Base-by-base conservation (phyloP, 768 basidiomycete species). In the Mycena polygramma region DNA sequence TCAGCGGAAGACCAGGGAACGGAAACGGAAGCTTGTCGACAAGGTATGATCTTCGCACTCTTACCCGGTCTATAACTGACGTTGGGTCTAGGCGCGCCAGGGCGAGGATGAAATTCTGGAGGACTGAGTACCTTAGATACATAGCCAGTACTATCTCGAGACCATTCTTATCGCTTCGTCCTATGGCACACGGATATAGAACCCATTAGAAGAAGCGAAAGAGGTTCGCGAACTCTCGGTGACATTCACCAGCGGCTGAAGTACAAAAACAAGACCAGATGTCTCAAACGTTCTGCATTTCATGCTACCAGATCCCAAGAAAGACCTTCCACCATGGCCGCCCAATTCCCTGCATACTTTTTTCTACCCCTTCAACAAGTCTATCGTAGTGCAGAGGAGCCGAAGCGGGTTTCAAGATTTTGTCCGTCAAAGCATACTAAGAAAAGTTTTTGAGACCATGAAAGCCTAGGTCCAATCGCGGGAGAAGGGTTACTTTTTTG, bases 291-390 rank as follows among this genome's bases (percentile, higher is more conserved):
- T 15, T 30, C 10, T 48, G 48, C 37, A n/a, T 49, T 37, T 51
- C 9, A 11, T 8, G 66, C 81, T 85, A 91, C 92, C 93, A 94
- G 68, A 94, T 84, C 46, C 88, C 88, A 73, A 95, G 91, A 79
- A 95, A 92, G 51, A 92, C 81, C 78, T 95, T 94, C 94, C 94
- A 95, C 91, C 91, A 90, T 3, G 94, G 92, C 63, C 94, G 83
- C 41, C 87, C 87, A 52, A 94, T 91, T n/a, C 94, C 94, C 75
- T 90, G 83, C 14, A 89, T 87, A 74, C 91, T 92, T 80, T 91
- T 92, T 68, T 93, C 89, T 70, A 91, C 89, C 7, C 89, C 94
- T 74, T 93, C 92, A 1, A 89, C 84, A 11, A 95, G 86, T 30
- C 91, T 88, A 52, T 89, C 85, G 74, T 95, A 95, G 79, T 95